phyloP scores from a whole-genome alignment of 1,284 basidiomycete species.

The Coniferiporia sulphurascens region DNA sequence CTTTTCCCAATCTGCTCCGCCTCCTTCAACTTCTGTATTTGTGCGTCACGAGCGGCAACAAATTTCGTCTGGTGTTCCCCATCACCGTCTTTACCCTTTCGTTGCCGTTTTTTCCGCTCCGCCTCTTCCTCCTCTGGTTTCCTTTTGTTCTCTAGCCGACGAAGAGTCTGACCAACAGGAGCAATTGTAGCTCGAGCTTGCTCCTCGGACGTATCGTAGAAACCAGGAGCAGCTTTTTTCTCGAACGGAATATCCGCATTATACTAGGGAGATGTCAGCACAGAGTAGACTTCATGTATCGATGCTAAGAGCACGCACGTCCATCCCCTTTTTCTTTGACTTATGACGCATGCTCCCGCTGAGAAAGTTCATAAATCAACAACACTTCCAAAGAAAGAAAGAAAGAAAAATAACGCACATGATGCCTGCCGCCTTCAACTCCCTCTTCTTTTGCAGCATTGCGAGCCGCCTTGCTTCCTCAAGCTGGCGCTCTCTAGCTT shows the following conservation, averaged over 20 bases:
- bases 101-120: constrained; percentile 81
- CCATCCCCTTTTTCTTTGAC: constrained; percentile 96
- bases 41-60: constrained; percentile 89
- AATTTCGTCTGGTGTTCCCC: constrained; percentile 82
- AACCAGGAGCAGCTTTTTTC: constrained; percentile 92
- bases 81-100: constrained; percentile 65
- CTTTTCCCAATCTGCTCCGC: constrained; percentile 92
- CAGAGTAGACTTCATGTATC: constrained; percentile 15
- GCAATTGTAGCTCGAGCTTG: constrained; percentile 84
- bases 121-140: constrained; percentile 88
- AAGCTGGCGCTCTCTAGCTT: constrained; percentile 92
- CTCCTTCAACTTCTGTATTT: constrained; percentile 96
- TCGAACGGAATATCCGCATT: constrained; percentile 99
- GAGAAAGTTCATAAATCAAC: background rate
- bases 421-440: constrained; percentile 96
- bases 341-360: constrained; percentile 71
- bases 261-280: constrained; percentile 51
- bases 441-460: constrained; percentile 96
- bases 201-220: constrained; percentile 97
- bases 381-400: too few relatives aligned
- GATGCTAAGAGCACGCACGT: constrained; percentile 50
- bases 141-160: constrained; percentile 87
- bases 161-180: constrained; percentile 88
- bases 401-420: constrained; percentile 52
- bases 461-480: constrained; percentile 95